Evolutionary conservation across 495 filamentous ascomycete species (phyloP), one percentile per base, ranked within the genome.

Genomic region (Staphylotrichum longicolle): DNA sequence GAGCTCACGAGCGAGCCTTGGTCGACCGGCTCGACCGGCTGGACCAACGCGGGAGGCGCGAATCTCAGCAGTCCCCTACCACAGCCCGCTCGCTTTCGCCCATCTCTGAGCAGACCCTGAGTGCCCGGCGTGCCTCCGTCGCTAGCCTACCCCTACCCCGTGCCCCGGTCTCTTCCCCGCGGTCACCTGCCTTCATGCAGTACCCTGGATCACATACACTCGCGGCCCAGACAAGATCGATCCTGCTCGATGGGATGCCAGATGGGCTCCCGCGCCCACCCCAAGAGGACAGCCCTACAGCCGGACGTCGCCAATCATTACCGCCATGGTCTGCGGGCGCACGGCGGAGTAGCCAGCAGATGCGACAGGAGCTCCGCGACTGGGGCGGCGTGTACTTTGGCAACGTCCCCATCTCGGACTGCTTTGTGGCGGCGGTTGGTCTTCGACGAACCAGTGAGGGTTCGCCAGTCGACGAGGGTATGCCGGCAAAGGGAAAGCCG

Each of bases 371-470:
- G 46, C 69, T 73, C 35, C 68, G 69, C 5, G 61, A 60, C 5
- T 74, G 74, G 70, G 71, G 74, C 0, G 68, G 67, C 10, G 64
- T 75, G n/a, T 74, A 73, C 54, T 72, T 69, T 42, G 68, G 68
- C 49, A 70, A 75, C 49, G 63, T 58, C 2, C 58, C 59, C 50
- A 70, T 70, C 2, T 73, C 78, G 35, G 66, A 72, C 32, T 74
- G 72, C 52, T 79, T 80, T 46, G 72, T 80, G 11, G 65, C 72
- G 10, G 71, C 78, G 5, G 65, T 74, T 4, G 69, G 76, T 27
- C 63, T 78, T 10, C 73, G 75, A 33, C 65, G 71, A 50, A 40
- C 64, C 35, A 75, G 65, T 44, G 67, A 66, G 39, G 56, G 59
- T 37, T 63, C 54, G 4, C 63, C 66, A 12, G 49, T 45, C 20